Conservation (phyloP, 345 rosid genomes). For the Mangifera indica region DNA sequence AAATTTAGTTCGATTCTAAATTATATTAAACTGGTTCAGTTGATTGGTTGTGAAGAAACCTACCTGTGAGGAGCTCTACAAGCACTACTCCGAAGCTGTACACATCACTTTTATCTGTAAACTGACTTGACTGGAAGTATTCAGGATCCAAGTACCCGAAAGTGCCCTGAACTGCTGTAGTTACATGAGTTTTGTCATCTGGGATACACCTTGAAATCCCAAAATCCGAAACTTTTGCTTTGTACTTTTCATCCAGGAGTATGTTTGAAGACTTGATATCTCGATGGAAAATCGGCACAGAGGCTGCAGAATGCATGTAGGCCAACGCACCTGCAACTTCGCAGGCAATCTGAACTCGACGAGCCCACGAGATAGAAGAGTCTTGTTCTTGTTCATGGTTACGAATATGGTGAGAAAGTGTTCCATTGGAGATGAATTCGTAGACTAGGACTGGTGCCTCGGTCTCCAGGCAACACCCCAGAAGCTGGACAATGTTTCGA, state of each 20-base stretch:
- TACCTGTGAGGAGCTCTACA: conserved; percentile 19
- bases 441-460: conserved; percentile 25
- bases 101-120: not conserved
- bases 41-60: no score
- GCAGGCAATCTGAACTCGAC: conserved; percentile 30
- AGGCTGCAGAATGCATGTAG: conserved; percentile 31
- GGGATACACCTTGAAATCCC: conserved; percentile 22
- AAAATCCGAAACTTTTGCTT: conserved; percentile 14
- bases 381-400: not conserved
- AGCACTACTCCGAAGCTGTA: not conserved
- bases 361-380: conserved; percentile 23
- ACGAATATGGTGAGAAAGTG: conserved; percentile 23
- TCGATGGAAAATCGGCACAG: conserved; percentile 29
- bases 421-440: conserved; percentile 29
- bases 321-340: conserved; percentile 34
- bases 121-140: not conserved
- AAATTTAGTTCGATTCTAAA: no score
- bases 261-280: conserved; percentile 36
- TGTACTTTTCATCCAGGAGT: conserved; percentile 27
- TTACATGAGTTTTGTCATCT: conserved; percentile 19
- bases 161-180: not conserved
- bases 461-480: not conserved
- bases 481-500: not conserved
- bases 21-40: no score
- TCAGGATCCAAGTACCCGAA: not conserved